Base-by-base conservation (phyloP, 768 basidiomycete species). In the Lactifluus subvellereus region DNA sequence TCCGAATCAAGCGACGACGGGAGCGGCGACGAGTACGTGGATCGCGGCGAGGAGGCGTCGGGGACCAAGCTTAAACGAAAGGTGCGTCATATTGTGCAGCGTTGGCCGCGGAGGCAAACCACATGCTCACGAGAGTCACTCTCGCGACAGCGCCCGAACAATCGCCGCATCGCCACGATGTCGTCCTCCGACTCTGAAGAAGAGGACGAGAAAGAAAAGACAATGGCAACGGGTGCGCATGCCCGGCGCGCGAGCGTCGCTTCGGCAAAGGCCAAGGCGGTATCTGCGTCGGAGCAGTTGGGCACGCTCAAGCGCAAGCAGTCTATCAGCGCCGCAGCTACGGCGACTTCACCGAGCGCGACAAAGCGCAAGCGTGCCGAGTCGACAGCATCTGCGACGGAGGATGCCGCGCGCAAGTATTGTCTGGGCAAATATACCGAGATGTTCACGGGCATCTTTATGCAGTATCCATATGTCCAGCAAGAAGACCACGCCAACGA, bases 321-420 rank as follows among this genome's bases (percentile, higher is more conserved):
- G 14, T 73, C 74, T 16, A 30, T 27, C 37, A 54, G 45, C 20
- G 38, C 27, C 43, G 45, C 52, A 11, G 68, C 71, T 2, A 71
- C 75, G 3, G 72, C 73, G 8, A 73, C 76, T 47, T 72, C 77
- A 10, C 78, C 77, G 7, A 68, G 52, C 4, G 6, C 79, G 18
- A 71, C 79, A 14, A 85, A 85, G 70, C 77, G 80, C 61, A 81
- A 77, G 69, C 72, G 76, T 22, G 78, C 78, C 35, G 74, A 77
- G 35, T 72, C 72, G 43, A 74, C 76, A 13, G 33, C 74, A 22
- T 68, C 51, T 33, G 62, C 57, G 35, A 47, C 70, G n/a, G 86
- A 86, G n/a, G 91, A 94, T 69, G 84, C 88, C 9, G 80, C 83
- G 0, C 80, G 91, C 65, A 91, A 86, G 71, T 93, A 91, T 67